A percentile compares a stretch with the other conserved stretches of the same genome.
phyloP scores from a whole-genome alignment of 345 rosid genomes.

The Citrus maxima region DNA sequence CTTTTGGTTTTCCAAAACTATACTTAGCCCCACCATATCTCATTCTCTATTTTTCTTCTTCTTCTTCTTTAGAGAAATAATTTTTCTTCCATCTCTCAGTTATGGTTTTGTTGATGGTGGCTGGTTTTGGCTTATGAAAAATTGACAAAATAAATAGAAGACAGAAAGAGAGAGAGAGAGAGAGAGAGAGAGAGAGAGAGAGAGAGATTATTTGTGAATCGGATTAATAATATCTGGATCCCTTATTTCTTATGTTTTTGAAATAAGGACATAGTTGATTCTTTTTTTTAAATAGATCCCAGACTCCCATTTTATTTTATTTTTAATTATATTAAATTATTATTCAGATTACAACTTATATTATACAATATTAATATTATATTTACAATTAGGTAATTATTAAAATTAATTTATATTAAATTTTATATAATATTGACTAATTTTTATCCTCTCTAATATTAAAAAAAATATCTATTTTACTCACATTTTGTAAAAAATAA shows the following conservation, averaged over 20 bases:
- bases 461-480: accelerated
- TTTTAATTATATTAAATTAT: too few species aligned
- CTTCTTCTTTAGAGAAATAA: background rate
- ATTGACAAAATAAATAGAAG: constrained; percentile 21
- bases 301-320: too few species aligned
- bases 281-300: background rate
- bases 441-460: accelerated
- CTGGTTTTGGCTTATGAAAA: background rate
- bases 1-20: constrained; percentile 57
- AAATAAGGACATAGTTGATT: background rate
- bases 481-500: accelerated
- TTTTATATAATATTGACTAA: too few species aligned
- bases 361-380: too few species aligned
- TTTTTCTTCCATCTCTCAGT: background rate
- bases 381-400: accelerated
- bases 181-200: background rate
- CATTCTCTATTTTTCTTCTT: constrained; percentile 4
- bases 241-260: background rate
- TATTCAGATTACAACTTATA: too few species aligned
- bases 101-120: background rate
- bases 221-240: background rate
- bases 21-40: constrained; percentile 81
- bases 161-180: background rate
- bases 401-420: too few species aligned
- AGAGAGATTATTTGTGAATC: too few species aligned